Base-by-base conservation (phyloP, 1,284 basidiomycete species). In the Trametes versicolor region DNA sequence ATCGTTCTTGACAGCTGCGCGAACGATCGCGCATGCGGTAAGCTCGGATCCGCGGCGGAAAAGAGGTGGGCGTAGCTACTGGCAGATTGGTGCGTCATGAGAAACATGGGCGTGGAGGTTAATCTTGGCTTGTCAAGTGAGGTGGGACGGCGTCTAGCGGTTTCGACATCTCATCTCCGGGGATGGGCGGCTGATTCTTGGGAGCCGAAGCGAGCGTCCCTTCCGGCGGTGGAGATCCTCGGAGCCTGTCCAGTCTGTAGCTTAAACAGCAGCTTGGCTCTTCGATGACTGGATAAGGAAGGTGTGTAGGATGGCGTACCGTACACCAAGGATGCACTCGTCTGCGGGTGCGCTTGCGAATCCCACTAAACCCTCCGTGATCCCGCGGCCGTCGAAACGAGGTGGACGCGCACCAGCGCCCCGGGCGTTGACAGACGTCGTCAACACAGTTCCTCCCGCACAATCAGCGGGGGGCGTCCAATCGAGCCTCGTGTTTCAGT, bases 401-500 rank as follows among this genome's bases (percentile, higher is more conserved):
- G 29, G 25, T 12, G n/a, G 32, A 32, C 21, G 36, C 8, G 36
- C 34, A 32, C n/a, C 41, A 27, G 58, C 58, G 51, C 51, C 27
- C 41, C 19, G 50, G n/a, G 10, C 3, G 7, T 29, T 60, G 58
- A 54, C 21, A 41, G 23, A 23, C 34, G 32, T 37, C 43, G 59
- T 48, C 59, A 61, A 39, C 21, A n/a, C 29, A 32, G 29, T 37
- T 12, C 17, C 17, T 13, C 43, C 52, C 54, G 51, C 45, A 55
- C 45, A 61, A 61, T 61, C 59, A 61, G 43, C 59, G 41, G 13
- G 17, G 52, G 12, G 48, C 45, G 43, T 41, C 37, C 52, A 48
- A 55, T 21, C 29, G 52, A 36, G 59, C 52, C 43, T 48, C 59
- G 45, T 54, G 59, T 37, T n/a, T 23, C 32, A 8, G 41, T n/a